phyloP scores from a whole-genome alignment of 345 rosid species.

The Cardamine resedifolia region DNA sequence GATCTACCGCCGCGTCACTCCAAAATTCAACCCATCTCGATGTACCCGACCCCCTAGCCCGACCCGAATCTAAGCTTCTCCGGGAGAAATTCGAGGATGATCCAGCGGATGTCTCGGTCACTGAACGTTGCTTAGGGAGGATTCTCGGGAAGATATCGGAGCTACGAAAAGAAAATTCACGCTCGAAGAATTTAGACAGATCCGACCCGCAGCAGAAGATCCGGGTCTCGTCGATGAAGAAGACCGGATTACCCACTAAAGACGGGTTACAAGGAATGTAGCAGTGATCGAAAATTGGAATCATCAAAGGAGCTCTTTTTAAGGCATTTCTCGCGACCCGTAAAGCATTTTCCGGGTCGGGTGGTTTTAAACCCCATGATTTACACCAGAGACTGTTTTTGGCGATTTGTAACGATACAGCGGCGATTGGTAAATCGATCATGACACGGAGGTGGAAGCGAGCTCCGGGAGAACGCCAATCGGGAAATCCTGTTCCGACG shows the following conservation, averaged over 20 bases:
- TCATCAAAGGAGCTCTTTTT: constrained; percentile 69
- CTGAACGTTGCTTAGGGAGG: constrained; percentile 54
- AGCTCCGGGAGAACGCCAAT: constrained; percentile 71
- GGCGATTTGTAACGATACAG: constrained; percentile 73
- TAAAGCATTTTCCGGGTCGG: constrained; percentile 73
- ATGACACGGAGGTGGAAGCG: constrained; percentile 75
- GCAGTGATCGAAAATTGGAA: constrained; percentile 79
- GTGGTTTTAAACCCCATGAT: constrained; percentile 75
- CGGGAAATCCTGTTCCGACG: constrained; percentile 69
- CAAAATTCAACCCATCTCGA: constrained; percentile 93
- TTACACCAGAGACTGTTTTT: constrained; percentile 77
- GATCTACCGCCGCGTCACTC: constrained; percentile 73
- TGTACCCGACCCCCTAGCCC: constrained; percentile 41
- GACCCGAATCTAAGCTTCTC: constrained; percentile 56
- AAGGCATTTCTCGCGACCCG: constrained; percentile 72
- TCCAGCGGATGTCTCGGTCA: constrained; percentile 52
- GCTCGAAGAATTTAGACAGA: constrained; percentile 71
- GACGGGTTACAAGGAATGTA: constrained; percentile 87
- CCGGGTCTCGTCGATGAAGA: constrained; percentile 74
- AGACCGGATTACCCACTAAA: constrained; percentile 82
- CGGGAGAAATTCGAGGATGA: constrained; percentile 50
- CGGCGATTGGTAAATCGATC: constrained; percentile 74
- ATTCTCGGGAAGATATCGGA: constrained; percentile 44
- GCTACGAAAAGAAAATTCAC: constrained; percentile 58
- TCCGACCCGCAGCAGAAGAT: constrained; percentile 82